Conservation (phyloP, 2,329 filamentous ascomycete species). For the Fusarium sp. region DNA sequence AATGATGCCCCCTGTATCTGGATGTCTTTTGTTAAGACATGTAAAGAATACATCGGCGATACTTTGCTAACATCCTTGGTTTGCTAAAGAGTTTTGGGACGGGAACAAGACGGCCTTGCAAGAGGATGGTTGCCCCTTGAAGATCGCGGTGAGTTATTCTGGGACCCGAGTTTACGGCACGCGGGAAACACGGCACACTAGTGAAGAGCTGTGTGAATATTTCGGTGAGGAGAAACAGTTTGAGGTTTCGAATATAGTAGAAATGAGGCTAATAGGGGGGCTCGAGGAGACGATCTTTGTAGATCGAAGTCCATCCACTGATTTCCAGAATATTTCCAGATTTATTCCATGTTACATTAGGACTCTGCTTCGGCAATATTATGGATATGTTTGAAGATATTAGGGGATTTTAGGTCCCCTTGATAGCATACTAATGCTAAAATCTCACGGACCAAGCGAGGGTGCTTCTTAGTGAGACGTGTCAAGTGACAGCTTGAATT, state of each 20-base stretch:
- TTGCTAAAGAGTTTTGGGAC: neutral
- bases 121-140: neutral
- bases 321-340: neutral
- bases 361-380: neutral
- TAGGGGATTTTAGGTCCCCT: neutral
- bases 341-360: neutral
- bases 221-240: neutral
- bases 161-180: neutral
- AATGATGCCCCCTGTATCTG: conserved; percentile 10
- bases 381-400: conserved; percentile 3
- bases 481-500: neutral
- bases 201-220: neutral
- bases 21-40: neutral
- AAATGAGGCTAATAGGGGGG: neutral
- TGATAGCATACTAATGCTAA: conserved; percentile 6
- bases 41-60: conserved; percentile 17
- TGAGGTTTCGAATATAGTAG: neutral
- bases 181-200: neutral
- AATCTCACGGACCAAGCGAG: conserved; percentile 18
- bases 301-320: neutral
- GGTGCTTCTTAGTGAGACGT: conserved; percentile 8
- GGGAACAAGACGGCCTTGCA: conserved; percentile 21
- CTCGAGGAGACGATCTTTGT: neutral
- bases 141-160: conserved; percentile 1
- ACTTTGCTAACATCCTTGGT: neutral